phyloP scores from a whole-genome alignment of 2,329 filamentous ascomycete genomes.

The Phoma sp. region DNA sequence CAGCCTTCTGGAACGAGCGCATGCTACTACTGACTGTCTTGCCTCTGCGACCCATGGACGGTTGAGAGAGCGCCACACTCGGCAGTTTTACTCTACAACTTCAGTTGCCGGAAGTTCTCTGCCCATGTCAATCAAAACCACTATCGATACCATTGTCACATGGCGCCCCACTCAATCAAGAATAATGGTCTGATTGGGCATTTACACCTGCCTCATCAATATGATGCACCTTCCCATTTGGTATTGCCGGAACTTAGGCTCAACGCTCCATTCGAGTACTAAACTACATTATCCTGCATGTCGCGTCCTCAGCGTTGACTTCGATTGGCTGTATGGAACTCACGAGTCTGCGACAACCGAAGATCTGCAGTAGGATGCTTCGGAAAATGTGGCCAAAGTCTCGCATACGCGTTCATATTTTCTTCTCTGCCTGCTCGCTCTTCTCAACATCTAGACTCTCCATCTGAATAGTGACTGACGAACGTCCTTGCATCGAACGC shows the following conservation, averaged over 20 bases:
- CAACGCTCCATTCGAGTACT: neutral
- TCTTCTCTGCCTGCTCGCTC: neutral
- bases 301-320: neutral
- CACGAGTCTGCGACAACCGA: neutral
- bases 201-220: constrained; percentile 12
- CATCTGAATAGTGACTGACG: neutral
- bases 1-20: neutral
- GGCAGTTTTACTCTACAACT: constrained; percentile 22
- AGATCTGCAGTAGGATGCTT: constrained; percentile 14
- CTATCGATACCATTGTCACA: constrained; percentile 34
- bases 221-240: constrained; percentile 14
- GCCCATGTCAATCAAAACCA: constrained; percentile 31
- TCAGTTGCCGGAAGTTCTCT: constrained; percentile 28
- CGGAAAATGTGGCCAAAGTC: constrained; percentile 15
- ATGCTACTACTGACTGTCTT: neutral
- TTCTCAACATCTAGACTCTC: neutral
- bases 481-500: constrained; percentile 5
- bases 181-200: constrained; percentile 5
- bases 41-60: neutral
- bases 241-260: constrained; percentile 8
- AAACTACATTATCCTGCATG: constrained; percentile 11
- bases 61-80: constrained; percentile 5
- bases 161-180: constrained; percentile 26
- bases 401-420: constrained; percentile 1
- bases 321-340: constrained; percentile 8